A percentile compares a stretch with the other conserved stretches of the same genome.
These are phyloP conservation scores for Plantago coronopus DNA, from an alignment of 305 asterid genomes.

Conservation along the genomic window DNA sequence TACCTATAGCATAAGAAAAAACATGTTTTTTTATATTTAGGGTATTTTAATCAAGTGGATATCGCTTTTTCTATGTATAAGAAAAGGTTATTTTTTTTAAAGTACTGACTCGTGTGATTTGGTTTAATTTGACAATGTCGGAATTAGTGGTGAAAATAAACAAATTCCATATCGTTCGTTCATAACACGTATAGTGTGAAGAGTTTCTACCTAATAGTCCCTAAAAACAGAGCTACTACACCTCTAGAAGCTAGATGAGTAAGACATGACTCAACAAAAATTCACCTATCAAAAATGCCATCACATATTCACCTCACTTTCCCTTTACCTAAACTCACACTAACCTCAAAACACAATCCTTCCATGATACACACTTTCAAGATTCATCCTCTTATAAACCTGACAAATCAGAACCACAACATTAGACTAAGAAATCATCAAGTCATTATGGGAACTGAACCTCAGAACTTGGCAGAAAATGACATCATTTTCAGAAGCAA, in stretches of 20 bases:
- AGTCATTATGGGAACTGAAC: slow-evolving; percentile 42
- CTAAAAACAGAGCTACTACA: background rate
- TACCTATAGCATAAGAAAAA: too few species aligned
- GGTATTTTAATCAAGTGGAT: too few species aligned
- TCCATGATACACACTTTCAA: slow-evolving; percentile 17
- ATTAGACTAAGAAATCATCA: slow-evolving; percentile 4
- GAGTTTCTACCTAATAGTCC: too few species aligned
- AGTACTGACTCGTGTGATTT: too few species aligned
- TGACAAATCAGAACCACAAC: background rate
- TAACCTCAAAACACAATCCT: slow-evolving; percentile 22
- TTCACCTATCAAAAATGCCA: slow-evolving; percentile 29
- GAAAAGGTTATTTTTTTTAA: too few species aligned
- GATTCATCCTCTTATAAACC: slow-evolving; percentile 23
- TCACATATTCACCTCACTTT: slow-evolving; percentile 10
- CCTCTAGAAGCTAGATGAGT: background rate
- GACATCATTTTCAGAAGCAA: slow-evolving; percentile 73
- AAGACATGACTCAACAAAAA: slow-evolving; percentile 35
- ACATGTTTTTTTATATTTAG: too few species aligned
- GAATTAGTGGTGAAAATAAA: too few species aligned
- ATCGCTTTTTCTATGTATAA: too few species aligned
- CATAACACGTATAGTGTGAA: too few species aligned
- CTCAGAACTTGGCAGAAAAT: slow-evolving; percentile 29
- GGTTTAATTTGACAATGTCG: too few species aligned
- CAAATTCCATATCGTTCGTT: too few species aligned
- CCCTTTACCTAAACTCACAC: slow-evolving; percentile 21